phyloP scores from a whole-genome alignment of 352 stramenopile species.

The Phytophthora nicotianae region DNA sequence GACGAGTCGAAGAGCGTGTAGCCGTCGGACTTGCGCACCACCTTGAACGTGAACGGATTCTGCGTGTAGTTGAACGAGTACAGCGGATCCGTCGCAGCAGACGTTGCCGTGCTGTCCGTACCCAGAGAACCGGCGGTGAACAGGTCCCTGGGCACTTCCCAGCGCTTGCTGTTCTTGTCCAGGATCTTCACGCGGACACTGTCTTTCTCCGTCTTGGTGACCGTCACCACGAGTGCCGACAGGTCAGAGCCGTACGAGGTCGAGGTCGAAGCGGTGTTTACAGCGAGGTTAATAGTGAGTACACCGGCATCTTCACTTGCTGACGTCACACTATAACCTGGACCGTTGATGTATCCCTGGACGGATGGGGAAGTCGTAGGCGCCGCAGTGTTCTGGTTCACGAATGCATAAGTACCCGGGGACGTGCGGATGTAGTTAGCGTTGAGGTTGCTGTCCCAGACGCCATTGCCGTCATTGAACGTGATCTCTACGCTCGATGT shows the following conservation, averaged over 20 bases:
- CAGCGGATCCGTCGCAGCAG: slow-evolving; percentile 10
- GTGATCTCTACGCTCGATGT: slow-evolving; percentile 38
- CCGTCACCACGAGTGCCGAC: slow-evolving; percentile 44
- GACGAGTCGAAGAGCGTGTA: slow-evolving; percentile 54
- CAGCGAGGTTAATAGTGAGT: slow-evolving; percentile 38
- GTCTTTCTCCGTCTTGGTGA: slow-evolving; percentile 43
- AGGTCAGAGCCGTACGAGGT: slow-evolving; percentile 44
- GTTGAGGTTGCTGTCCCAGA: slow-evolving; percentile 53
- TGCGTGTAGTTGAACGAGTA: slow-evolving; percentile 46
- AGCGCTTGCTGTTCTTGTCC: slow-evolving; percentile 55
- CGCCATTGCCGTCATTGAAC: slow-evolving; percentile 47
- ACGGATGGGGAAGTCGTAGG: slow-evolving; percentile 19
- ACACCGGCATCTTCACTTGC: slow-evolving; percentile 33
- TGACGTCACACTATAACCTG: slow-evolving; percentile 44
- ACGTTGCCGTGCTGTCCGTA: slow-evolving; percentile 4
- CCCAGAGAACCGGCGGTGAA: slow-evolving; percentile 40
- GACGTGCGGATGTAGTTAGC: slow-evolving; percentile 45
- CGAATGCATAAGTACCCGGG: slow-evolving; percentile 40
- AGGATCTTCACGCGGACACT: slow-evolving; percentile 58
- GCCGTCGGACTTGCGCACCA: slow-evolving; percentile 41
- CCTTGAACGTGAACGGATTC: slow-evolving; percentile 48
- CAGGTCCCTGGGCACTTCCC: slow-evolving; percentile 48
- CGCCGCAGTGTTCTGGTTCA: slow-evolving; percentile 31
- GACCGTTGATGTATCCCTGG: slow-evolving; percentile 37
- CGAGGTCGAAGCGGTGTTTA: slow-evolving; percentile 27